Evolutionary conservation across 2,329 filamentous ascomycete genomes (phyloP).

Genomic region (Penicillium sp.): DNA sequence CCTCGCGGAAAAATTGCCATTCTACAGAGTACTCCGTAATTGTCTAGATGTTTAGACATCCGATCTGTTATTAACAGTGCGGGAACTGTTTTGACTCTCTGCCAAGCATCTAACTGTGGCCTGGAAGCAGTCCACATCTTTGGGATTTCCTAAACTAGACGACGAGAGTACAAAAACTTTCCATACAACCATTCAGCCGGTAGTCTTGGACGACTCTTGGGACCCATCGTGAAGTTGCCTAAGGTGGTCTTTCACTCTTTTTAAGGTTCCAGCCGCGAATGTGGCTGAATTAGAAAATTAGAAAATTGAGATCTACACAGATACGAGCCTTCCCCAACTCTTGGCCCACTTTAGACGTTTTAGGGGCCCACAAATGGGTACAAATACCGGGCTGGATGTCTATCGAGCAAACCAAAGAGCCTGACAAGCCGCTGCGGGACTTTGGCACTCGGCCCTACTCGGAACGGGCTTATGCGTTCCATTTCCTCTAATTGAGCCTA

Average conservation of each 20-base stretch:
- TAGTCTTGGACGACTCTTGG: not conserved
- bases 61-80: not conserved
- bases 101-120: not conserved
- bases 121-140: not conserved
- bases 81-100: not conserved
- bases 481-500: not conserved
- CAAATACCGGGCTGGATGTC: not conserved
- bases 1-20: not conserved
- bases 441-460: constrained; percentile 7
- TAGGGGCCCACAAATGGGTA: not conserved
- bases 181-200: not conserved
- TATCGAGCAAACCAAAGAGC: not conserved
- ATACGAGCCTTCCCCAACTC: constrained; percentile 3
- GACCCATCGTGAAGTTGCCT: not conserved
- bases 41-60: not conserved
- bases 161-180: not conserved
- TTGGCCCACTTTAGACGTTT: not conserved
- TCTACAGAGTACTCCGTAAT: not conserved
- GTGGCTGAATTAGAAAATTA: not conserved
- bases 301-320: constrained; percentile 3
- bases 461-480: not conserved
- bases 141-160: not conserved
- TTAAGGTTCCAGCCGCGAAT: not conserved
- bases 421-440: constrained; percentile 5
- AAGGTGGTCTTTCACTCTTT: not conserved